These are phyloP conservation scores for Dipodascopsis tothii DNA, from an alignment of 805 yeast species.

Conservation along the genomic window DNA sequence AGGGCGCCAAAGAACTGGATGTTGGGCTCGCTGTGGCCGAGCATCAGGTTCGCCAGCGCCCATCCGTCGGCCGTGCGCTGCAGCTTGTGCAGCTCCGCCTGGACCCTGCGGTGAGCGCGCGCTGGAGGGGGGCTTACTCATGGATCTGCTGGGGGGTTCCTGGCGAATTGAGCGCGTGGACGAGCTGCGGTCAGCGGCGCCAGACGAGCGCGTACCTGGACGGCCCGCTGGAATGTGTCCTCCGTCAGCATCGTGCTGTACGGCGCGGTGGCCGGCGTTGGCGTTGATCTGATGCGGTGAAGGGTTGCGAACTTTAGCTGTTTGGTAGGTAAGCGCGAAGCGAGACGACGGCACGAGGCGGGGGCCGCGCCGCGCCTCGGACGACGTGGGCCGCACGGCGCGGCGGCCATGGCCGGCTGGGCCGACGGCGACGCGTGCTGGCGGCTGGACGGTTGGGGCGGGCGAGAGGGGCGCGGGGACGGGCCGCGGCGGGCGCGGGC, in stretches of 20 bases:
- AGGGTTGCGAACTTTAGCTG: no score
- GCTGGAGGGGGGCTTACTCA: background rate
- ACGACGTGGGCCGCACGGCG: no score
- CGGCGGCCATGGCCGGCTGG: no score
- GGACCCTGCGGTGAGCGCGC: slow-evolving; percentile 32
- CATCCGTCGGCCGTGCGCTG: slow-evolving; percentile 55
- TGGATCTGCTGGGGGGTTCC: background rate
- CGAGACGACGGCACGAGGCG: no score
- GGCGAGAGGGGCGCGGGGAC: no score
- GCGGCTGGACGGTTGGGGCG: no score
- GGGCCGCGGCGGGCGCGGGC: no score
- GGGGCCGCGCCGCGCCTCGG: no score
- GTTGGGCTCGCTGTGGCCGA: slow-evolving; percentile 31
- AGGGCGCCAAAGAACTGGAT: slow-evolving; percentile 71
- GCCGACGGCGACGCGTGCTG: no score
- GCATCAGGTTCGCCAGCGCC: slow-evolving; percentile 47
- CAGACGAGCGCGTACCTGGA: background rate
- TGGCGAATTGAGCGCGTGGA: background rate
- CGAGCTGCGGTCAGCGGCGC: background rate
- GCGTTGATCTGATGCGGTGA: no score
- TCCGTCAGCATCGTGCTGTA: background rate
- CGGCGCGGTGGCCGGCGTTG: no score
- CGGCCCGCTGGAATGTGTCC: background rate
- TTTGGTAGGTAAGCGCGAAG: no score
- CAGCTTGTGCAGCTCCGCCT: slow-evolving; percentile 47